phyloP scores from a whole-genome alignment of 495 filamentous ascomycete genomes.

The Xylaria acuta region DNA sequence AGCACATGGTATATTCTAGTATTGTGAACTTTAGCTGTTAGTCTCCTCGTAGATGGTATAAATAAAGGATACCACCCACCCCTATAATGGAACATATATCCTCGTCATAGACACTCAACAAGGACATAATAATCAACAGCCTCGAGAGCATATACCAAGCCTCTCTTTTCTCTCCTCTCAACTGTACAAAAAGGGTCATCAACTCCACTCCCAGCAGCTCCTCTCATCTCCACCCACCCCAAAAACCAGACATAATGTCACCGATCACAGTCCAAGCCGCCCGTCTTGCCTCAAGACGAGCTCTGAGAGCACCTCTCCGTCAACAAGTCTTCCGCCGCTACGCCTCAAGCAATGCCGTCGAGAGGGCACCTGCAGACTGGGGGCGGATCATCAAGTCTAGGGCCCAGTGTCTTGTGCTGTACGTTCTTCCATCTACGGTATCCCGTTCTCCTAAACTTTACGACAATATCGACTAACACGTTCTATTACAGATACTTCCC shows the following conservation, averaged over 20 bases:
- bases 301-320: slow-evolving; percentile 3
- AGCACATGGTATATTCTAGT: not conserved
- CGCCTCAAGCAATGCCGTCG: slow-evolving; percentile 23
- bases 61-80: slow-evolving; percentile 1
- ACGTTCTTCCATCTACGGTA: not conserved
- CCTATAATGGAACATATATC: not conserved
- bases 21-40: not conserved
- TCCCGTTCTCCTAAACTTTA: not conserved
- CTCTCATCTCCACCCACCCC: not conserved
- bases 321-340: slow-evolving; percentile 31
- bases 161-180: slow-evolving; percentile 9
- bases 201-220: slow-evolving; percentile 16
- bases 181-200: not conserved
- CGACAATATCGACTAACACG: too few relatives aligned
- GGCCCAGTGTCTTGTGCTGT: not conserved
- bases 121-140: not conserved
- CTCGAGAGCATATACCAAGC: slow-evolving; percentile 10
- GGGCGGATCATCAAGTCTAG: slow-evolving; percentile 32
- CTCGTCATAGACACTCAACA: not conserved
- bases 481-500: slow-evolving; percentile 34
- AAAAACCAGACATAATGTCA: slow-evolving; percentile 7
- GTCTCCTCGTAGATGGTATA: not conserved
- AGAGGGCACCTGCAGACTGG: slow-evolving; percentile 29
- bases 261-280: slow-evolving; percentile 16
- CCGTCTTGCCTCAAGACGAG: slow-evolving; percentile 20